Conservation (phyloP, 352 stramenopile genomes). For the Globisporangium viniferum region DNA sequence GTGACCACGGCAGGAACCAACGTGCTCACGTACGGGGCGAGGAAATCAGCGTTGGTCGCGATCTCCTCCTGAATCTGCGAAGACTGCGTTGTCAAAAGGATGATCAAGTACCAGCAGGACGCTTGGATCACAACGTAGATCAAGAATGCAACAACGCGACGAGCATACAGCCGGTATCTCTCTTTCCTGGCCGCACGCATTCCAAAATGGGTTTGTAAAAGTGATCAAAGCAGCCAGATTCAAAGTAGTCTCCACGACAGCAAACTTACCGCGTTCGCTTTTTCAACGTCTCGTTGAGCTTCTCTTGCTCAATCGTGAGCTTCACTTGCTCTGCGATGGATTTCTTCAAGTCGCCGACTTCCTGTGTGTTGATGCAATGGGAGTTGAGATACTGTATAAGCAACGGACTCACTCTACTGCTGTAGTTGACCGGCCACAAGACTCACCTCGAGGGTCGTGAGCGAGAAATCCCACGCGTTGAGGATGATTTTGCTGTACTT, state of each 20-base stretch:
- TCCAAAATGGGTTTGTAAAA: neutral
- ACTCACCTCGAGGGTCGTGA: conserved; percentile 37
- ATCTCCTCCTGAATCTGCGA: conserved; percentile 52
- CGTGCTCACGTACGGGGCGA: conserved; percentile 54
- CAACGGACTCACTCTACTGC: too few relatives aligned
- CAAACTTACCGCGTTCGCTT: conserved; percentile 51
- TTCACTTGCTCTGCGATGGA: conserved; percentile 61
- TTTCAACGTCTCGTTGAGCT: conserved; percentile 43
- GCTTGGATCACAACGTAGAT: conserved; percentile 66
- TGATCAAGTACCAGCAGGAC: conserved; percentile 68
- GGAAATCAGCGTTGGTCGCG: conserved; percentile 31
- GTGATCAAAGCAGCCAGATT: too few relatives aligned
- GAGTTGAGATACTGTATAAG: too few relatives aligned
- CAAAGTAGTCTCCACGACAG: too few relatives aligned
- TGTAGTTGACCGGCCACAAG: too few relatives aligned
- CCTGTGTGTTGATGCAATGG: too few relatives aligned
- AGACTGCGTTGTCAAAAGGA: conserved; percentile 67
- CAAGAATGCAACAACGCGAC: conserved; percentile 43
- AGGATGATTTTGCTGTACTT: conserved; percentile 61
- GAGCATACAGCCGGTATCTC: conserved; percentile 50
- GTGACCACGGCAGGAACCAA: conserved; percentile 72
- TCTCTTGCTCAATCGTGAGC: conserved; percentile 53
- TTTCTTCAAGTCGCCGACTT: conserved; percentile 55
- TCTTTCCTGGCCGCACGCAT: conserved; percentile 30
- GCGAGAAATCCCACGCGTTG: conserved; percentile 74